Evolutionary conservation across 768 basidiomycete genomes (phyloP), one percentile per base, ranked within the genome.

Genomic region (Ramaria rubella): DNA sequence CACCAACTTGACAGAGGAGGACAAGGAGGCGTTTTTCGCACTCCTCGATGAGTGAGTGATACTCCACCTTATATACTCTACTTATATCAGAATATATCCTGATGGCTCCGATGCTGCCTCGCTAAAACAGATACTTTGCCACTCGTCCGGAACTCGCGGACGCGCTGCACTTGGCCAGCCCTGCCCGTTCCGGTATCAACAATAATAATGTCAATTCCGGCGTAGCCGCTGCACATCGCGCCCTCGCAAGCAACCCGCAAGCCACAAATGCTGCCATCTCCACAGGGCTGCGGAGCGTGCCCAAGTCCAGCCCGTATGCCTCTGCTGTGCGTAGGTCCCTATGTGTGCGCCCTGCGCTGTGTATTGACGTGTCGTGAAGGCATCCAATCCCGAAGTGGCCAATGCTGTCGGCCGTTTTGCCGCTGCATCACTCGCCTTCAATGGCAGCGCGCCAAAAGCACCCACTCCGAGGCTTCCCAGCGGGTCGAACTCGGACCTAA

Each of bases 21-120:
- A 91, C 68, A 90, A 90, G 68, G 80, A 86, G 54, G 88, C 89
- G 14, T 90, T 91, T 69, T 91, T 91, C 65, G 75, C 78, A 29
- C 77, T 91, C 23, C 73, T 91, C 33, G 89, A 91, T 66, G 89
- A 91, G 89, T 90, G 71, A 62, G 64, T 67, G 55, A 1, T 33
- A 14, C 14, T 45, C 12, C 29, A 26, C 29, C 15, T n/a, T n/a
- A n/a, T n/a, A n/a, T n/a, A n/a, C n/a, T n/a, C n/a, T n/a, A n/a
- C n/a, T n/a, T n/a, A n/a, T n/a, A n/a, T n/a, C n/a, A n/a, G n/a
- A 40, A 19, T 19, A 40, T 5, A 14, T 40, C 38, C 38, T 17
- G 38, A 17, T 4, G 31, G 2, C 7, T 26, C 29, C 23, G 2
- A 24, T 24, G n/a, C n/a, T n/a, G 38, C 60, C 60, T n/a, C 40